phyloP scores from a whole-genome alignment of 2,329 filamentous ascomycete species.

The Raffaelea albimanens region DNA sequence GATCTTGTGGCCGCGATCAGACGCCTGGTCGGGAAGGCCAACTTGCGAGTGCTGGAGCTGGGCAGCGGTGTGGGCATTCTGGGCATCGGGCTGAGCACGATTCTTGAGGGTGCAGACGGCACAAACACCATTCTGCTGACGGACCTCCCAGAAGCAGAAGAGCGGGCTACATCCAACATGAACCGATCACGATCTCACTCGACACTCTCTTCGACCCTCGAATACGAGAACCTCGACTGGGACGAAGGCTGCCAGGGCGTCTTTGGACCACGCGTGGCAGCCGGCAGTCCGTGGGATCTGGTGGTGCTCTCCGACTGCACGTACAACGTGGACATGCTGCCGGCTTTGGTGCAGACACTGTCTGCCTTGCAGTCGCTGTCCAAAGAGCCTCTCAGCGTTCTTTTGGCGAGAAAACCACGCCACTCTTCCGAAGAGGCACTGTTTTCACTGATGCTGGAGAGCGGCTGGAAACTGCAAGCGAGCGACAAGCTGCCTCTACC shows the following conservation, averaged over 20 bases:
- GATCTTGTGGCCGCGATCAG: background rate
- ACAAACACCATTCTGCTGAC: slow-evolving; percentile 29
- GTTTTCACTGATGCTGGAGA: slow-evolving; percentile 34
- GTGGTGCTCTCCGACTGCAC: slow-evolving; percentile 51
- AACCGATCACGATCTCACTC: slow-evolving; percentile 2
- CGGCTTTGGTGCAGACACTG: slow-evolving; percentile 43
- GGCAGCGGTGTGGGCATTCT: slow-evolving; percentile 49
- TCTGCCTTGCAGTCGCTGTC: slow-evolving; percentile 33
- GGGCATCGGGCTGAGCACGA: slow-evolving; percentile 36
- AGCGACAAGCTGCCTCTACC: slow-evolving; percentile 34
- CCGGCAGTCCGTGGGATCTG: slow-evolving; percentile 36
- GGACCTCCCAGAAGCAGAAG: slow-evolving; percentile 44
- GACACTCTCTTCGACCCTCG: slow-evolving; percentile 22
- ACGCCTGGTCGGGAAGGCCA: background rate
- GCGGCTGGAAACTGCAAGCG: slow-evolving; percentile 35
- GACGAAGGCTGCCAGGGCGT: slow-evolving; percentile 35
- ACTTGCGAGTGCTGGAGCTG: slow-evolving; percentile 40
- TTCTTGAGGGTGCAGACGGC: background rate
- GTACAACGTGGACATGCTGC: slow-evolving; percentile 48
- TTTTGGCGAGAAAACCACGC: slow-evolving; percentile 47
- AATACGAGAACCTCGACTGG: slow-evolving; percentile 50
- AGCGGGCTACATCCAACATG: slow-evolving; percentile 39
- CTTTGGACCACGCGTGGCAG: slow-evolving; percentile 31
- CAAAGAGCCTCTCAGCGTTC: slow-evolving; percentile 25
- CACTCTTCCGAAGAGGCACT: slow-evolving; percentile 42